Evolutionary conservation across 208 protist genomes (phyloP).

Genomic region (Leishmania major): DNA sequence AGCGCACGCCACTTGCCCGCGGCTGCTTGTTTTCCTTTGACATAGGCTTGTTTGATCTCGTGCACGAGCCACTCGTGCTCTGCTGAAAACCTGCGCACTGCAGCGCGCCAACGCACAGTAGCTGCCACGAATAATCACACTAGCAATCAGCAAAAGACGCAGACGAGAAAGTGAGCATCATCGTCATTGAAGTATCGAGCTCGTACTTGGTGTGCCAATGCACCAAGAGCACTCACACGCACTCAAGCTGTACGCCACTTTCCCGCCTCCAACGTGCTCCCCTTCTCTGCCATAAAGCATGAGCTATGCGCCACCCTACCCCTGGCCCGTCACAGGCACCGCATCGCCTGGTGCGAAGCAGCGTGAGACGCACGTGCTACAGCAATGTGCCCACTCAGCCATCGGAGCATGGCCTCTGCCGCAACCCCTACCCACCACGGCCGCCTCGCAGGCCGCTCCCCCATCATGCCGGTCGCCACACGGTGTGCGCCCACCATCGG

Average conservation of each 20-base stretch:
- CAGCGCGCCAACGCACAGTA: background rate
- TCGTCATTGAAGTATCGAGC: too few relatives aligned
- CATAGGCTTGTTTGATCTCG: background rate
- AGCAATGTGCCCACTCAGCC: background rate
- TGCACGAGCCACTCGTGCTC: background rate
- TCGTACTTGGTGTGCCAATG: too few relatives aligned
- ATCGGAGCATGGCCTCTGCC: background rate
- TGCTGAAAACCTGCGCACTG: background rate
- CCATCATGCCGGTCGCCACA: background rate
- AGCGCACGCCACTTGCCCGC: background rate
- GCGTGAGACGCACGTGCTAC: background rate
- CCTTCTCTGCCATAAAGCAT: background rate
- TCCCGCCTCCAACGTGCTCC: background rate
- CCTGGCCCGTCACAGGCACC: background rate
- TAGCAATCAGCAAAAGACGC: background rate
- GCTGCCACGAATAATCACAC: background rate
- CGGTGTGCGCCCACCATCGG: too few relatives aligned
- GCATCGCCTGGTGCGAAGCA: background rate
- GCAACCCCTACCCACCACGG: background rate
- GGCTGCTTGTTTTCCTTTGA: background rate
- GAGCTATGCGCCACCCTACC: background rate
- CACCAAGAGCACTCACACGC: too few relatives aligned
- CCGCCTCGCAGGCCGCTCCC: background rate
- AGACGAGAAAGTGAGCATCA: background rate
- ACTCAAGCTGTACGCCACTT: background rate